Evolutionary conservation across 2,329 filamentous ascomycete genomes (phyloP).

Genomic region (Sclerotinia spermophila): DNA sequence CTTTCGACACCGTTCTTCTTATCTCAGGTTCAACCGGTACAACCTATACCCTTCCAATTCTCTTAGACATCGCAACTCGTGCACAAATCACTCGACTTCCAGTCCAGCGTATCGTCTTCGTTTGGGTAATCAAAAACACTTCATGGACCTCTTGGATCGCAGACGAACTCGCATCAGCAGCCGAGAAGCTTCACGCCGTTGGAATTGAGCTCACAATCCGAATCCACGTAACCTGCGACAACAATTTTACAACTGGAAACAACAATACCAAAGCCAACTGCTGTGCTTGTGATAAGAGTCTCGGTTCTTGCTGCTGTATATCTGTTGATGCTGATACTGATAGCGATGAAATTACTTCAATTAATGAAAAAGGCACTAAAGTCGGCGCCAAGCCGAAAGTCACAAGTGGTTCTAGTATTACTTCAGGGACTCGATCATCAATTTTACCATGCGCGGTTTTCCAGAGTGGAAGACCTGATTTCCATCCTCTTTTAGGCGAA

Average conservation of each 20-base stretch:
- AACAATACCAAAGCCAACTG: conserved; percentile 11
- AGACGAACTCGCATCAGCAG: conserved; percentile 25
- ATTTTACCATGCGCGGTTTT: conserved; percentile 11
- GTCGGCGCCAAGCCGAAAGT: conserved; percentile 14
- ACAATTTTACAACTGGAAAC: conserved; percentile 25
- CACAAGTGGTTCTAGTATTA: conserved; percentile 15
- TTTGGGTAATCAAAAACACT: conserved; percentile 54
- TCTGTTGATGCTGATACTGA: conserved; percentile 5
- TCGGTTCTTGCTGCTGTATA: conserved; percentile 26
- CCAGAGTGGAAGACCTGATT: conserved; percentile 44
- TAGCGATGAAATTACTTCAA: background rate
- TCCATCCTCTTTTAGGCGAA: conserved; percentile 49
- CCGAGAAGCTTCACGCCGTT: conserved; percentile 44
- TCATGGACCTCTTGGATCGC: conserved; percentile 49
- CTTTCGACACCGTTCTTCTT: conserved; percentile 57
- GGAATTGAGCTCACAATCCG: conserved; percentile 49
- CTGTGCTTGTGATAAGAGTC: conserved; percentile 26
- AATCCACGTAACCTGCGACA: conserved; percentile 49
- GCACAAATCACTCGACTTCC: conserved; percentile 35
- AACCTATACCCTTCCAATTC: conserved; percentile 57
- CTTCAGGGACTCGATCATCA: conserved; percentile 36
- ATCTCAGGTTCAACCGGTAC: conserved; percentile 60
- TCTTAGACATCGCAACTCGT: conserved; percentile 36
- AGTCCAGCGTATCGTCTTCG: conserved; percentile 50
- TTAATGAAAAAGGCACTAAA: conserved; percentile 13